Conservation (phyloP, 202 grass and related monocot genomes). For the Sporobolus alterniflorus region DNA sequence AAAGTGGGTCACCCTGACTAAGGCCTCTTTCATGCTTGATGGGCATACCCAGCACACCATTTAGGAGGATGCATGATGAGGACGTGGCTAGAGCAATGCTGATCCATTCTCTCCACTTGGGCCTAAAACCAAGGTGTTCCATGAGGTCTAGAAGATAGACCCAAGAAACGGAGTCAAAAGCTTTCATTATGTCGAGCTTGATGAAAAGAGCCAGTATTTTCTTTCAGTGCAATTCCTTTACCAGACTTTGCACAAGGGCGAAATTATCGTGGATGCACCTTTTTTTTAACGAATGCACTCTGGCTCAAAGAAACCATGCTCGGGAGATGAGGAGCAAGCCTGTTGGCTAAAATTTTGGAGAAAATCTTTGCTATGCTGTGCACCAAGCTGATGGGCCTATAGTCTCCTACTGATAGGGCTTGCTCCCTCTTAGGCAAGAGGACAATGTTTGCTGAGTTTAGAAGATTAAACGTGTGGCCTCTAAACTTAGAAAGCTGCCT, state of each 20-base stretch:
- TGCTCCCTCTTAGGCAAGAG: neutral
- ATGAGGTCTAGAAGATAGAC: neutral
- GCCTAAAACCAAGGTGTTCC: neutral
- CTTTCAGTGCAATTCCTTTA: neutral
- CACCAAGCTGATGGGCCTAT: neutral
- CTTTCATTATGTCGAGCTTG: neutral
- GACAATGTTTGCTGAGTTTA: neutral
- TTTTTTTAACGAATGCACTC: neutral
- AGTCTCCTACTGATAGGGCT: neutral
- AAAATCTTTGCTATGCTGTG: neutral
- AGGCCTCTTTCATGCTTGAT: neutral
- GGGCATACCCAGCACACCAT: neutral
- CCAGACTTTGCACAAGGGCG: neutral
- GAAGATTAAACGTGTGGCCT: neutral
- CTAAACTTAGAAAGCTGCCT: too few relatives aligned
- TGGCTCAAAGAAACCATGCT: neutral
- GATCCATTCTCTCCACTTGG: neutral
- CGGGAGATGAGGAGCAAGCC: accelerated
- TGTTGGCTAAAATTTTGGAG: neutral
- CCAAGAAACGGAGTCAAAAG: neutral
- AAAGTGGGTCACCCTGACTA: neutral
- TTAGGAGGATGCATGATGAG: neutral
- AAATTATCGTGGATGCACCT: neutral
- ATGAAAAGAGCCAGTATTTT: neutral
- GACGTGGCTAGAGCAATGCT: neutral